These are phyloP conservation scores for Pseudogymnoascus sp. DNA, from an alignment of 2,329 filamentous ascomycete genomes.

Conservation along the genomic window DNA sequence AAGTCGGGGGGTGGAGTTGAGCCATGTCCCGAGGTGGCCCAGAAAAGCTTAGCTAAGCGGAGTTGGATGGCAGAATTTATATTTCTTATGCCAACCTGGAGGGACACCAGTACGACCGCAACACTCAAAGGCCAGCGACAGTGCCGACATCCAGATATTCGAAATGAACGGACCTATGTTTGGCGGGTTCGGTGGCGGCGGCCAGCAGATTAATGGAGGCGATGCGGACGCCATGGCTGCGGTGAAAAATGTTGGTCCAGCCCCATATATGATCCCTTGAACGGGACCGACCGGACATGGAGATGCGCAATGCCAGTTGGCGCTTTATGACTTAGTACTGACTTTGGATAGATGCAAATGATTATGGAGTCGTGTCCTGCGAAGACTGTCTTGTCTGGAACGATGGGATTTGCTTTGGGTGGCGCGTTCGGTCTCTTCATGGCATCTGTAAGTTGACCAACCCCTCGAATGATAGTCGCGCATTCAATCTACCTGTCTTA, in stretches of 20 bases:
- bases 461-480: not conserved
- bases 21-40: not conserved
- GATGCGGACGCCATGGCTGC: slow-evolving; percentile 25
- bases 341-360: slow-evolving; percentile 24
- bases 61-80: slow-evolving; percentile 6
- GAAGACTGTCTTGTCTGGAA: slow-evolving; percentile 82
- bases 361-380: slow-evolving; percentile 83
- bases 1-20: not conserved
- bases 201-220: slow-evolving; percentile 12
- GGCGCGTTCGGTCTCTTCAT: slow-evolving; percentile 96
- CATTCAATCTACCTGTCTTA: not conserved
- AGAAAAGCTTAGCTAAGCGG: slow-evolving; percentile 9
- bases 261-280: not conserved
- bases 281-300: not conserved
- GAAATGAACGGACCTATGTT: slow-evolving; percentile 23
- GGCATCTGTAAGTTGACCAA: slow-evolving; percentile 64
- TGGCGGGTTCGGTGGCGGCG: slow-evolving; percentile 12
- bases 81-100: not conserved
- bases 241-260: slow-evolving; percentile 24
- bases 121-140: not conserved
- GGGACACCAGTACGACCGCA: not conserved
- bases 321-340: slow-evolving; percentile 2
- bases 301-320: not conserved
- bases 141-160: not conserved
- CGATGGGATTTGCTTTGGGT: slow-evolving; percentile 89